Evolutionary conservation across 2,329 filamentous ascomycete species (phyloP).

Genomic region (Apiospora kogelbergensis): DNA sequence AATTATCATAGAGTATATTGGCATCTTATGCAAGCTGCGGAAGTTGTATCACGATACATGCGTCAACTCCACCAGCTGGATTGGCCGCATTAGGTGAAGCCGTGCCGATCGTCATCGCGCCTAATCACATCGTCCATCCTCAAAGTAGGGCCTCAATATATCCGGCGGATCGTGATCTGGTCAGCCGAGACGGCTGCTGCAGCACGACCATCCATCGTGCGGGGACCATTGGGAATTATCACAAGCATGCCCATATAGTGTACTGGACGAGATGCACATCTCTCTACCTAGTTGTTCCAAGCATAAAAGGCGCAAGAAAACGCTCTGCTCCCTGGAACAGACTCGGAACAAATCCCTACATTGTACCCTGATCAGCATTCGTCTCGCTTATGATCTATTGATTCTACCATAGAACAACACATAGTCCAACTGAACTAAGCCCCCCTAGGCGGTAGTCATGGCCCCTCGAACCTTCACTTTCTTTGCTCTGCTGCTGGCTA

Average conservation of each 20-base stretch:
- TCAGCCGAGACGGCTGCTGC: neutral
- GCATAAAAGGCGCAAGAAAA: neutral
- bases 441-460: neutral
- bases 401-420: neutral
- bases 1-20: no score
- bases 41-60: neutral
- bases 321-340: neutral
- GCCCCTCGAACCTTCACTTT: neutral
- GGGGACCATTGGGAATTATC: neutral
- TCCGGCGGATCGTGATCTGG: neutral
- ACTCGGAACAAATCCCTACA: neutral
- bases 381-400: neutral
- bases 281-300: neutral
- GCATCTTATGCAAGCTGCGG: neutral
- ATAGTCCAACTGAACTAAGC: neutral
- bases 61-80: neutral
- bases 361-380: neutral
- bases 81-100: neutral
- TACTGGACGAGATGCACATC: neutral
- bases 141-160: neutral
- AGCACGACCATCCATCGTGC: neutral
- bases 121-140: neutral
- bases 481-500: neutral
- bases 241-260: neutral
- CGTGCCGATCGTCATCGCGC: neutral